Evolutionary conservation across 1,284 basidiomycete genomes (phyloP), one percentile per base, ranked within the genome.

Genomic region (Stereum hirsutum): DNA sequence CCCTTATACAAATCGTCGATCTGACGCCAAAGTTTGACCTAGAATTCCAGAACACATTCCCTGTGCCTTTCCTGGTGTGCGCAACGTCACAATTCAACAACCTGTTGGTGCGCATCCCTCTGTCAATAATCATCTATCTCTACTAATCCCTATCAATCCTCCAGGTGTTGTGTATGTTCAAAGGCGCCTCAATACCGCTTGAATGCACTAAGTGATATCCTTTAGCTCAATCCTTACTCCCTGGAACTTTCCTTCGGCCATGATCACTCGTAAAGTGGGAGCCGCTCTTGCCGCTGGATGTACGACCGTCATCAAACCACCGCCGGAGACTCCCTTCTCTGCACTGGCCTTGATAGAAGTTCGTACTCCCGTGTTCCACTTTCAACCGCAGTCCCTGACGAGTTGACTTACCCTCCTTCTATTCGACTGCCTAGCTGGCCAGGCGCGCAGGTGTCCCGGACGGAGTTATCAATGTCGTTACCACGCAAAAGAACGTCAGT

Each of bases 281-380:
- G 84, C 92, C 23, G 91, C 91, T 12, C 77, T 99, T 14, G 90
- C 93, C 7, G 93, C 93, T 14, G 96, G 96, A 20, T 99, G 96
- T 62, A 98, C 95, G 0, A 75, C 82, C 1, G 94, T 99, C 43
- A 81, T 98, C 63, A 99, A 99, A 60, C 93, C 94, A 2, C 86
- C 96, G 2, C 78, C 93, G 1, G 95, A 99, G 65, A 94, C 96
- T 0, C 96, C 96, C 0, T 96, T 90, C 65, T 93, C 92, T 28
- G 83, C 86, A 14, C 75, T 99, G 17, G 96, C 95, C 4, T 68
- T 96, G 14, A 81, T 78, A 6, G 89, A 94, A 65, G 85, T 84
- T 54, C 32, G 62, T 50, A 11, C 4, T 8, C 19, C 21, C 25
- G 5, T 35, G 10, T 42, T 30, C 28, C 17, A 17, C 4, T 6